phyloP scores from a whole-genome alignment of 2,329 filamentous ascomycete genomes.

The Claviceps pusilla region DNA sequence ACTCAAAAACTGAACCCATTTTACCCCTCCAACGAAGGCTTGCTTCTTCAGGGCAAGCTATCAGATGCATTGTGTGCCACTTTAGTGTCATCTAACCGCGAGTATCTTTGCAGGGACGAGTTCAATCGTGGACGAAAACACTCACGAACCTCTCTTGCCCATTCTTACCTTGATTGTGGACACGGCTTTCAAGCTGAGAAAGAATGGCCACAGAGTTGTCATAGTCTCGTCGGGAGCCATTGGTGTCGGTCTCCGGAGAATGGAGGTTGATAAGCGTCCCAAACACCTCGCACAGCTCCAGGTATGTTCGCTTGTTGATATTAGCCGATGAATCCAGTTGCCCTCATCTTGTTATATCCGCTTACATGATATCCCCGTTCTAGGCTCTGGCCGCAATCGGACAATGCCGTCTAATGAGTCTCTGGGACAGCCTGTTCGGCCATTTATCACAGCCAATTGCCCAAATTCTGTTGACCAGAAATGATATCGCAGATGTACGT shows the following conservation, averaged over 20 bases:
- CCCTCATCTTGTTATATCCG: neutral
- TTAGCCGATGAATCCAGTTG: neutral
- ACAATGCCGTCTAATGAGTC: conserved; percentile 83
- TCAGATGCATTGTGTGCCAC: neutral
- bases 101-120: conserved; percentile 56
- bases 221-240: conserved; percentile 96
- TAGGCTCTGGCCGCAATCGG: conserved; percentile 86
- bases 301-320: conserved; percentile 23
- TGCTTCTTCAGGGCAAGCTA: neutral
- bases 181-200: conserved; percentile 71
- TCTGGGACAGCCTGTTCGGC: conserved; percentile 86
- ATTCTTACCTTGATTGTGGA: conserved; percentile 88
- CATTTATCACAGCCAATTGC: conserved; percentile 83
- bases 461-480: conserved; percentile 85
- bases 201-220: conserved; percentile 86
- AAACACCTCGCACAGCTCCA: conserved; percentile 85
- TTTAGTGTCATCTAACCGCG: neutral
- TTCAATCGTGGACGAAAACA: conserved; percentile 95
- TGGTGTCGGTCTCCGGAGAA: conserved; percentile 77
- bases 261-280: conserved; percentile 75
- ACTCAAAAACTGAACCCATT: neutral
- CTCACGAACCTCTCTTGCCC: conserved; percentile 82
- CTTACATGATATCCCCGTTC: neutral
- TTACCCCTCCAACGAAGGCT: neutral
- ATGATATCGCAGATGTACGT: conserved; percentile 84